Evolutionary conservation across 345 rosid species (phyloP).

Genomic region (Triadica sebifera): DNA sequence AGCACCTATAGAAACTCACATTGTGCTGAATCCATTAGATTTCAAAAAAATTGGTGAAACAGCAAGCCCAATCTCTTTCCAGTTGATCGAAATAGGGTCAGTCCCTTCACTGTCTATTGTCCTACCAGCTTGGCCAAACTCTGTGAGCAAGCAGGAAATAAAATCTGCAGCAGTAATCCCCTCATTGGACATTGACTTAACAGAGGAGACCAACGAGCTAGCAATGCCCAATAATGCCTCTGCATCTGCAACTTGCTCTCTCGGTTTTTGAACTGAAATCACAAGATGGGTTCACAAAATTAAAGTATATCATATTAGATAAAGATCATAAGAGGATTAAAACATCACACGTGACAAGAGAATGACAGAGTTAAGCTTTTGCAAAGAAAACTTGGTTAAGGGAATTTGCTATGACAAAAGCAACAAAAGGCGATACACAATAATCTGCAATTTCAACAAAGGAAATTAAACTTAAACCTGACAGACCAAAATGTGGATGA

Average conservation of each 20-base stretch:
- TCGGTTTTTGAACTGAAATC: conserved; percentile 65
- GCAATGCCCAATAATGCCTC: conserved; percentile 78
- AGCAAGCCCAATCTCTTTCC: conserved; percentile 68
- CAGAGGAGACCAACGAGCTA: conserved; percentile 61
- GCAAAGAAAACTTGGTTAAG: neutral
- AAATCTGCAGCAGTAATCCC: conserved; percentile 68
- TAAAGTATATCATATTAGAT: neutral
- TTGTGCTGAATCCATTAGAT: conserved; percentile 62
- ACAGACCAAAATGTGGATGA: neutral
- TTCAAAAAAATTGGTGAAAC: conserved; percentile 52
- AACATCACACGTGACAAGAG: neutral
- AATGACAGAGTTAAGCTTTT: neutral
- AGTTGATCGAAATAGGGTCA: conserved; percentile 44
- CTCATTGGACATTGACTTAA: conserved; percentile 58
- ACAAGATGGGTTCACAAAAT: neutral
- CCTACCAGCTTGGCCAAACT: conserved; percentile 45
- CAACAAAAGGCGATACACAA: neutral
- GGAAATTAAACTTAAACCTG: neutral
- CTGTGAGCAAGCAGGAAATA: conserved; percentile 43
- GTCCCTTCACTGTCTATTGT: conserved; percentile 35
- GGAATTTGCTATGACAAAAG: neutral
- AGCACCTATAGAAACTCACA: conserved; percentile 48
- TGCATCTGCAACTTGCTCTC: conserved; percentile 94
- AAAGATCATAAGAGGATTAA: neutral
- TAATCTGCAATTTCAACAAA: neutral